Conservation (phyloP, 345 rosid species). For the Populus tremula region DNA sequence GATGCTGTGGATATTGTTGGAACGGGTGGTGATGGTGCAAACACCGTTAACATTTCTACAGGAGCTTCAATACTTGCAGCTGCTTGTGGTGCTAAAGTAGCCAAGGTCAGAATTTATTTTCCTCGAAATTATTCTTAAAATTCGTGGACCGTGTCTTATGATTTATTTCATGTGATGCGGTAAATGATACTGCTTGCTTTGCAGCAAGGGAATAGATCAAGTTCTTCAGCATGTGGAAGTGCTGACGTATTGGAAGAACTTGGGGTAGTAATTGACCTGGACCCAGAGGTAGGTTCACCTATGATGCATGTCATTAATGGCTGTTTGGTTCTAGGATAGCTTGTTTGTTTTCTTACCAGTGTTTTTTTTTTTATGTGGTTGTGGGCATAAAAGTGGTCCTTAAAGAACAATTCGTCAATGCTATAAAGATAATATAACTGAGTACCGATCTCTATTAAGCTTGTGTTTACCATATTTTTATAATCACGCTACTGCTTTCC, state of each 20-base stretch:
- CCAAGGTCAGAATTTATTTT: conserved; percentile 48
- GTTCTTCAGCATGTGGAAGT: conserved; percentile 99
- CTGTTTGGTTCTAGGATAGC: neutral
- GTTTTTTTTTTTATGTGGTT: neutral
- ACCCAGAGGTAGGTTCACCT: conserved; percentile 54
- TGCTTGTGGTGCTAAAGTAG: conserved; percentile 96
- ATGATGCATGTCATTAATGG: conserved; percentile 6
- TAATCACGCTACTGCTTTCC: neutral
- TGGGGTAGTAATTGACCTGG: conserved; percentile 74
- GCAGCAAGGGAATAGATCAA: conserved; percentile 96
- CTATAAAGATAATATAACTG: neutral
- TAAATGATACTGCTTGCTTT: conserved; percentile 2
- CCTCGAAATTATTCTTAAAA: neutral
- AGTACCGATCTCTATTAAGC: neutral
- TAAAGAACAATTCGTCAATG: neutral
- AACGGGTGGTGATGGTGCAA: conserved; percentile 93
- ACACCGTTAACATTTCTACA: conserved; percentile 91
- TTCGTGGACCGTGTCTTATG: neutral
- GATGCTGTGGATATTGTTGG: conserved; percentile 87
- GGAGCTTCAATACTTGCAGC: conserved; percentile 93
- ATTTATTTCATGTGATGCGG: neutral
- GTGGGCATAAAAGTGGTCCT: neutral
- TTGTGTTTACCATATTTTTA: neutral
- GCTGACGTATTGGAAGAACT: conserved; percentile 88
- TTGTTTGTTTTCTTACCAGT: neutral